phyloP scores from a whole-genome alignment of 1,284 basidiomycete genomes.

The Laetiporus sulphureus region DNA sequence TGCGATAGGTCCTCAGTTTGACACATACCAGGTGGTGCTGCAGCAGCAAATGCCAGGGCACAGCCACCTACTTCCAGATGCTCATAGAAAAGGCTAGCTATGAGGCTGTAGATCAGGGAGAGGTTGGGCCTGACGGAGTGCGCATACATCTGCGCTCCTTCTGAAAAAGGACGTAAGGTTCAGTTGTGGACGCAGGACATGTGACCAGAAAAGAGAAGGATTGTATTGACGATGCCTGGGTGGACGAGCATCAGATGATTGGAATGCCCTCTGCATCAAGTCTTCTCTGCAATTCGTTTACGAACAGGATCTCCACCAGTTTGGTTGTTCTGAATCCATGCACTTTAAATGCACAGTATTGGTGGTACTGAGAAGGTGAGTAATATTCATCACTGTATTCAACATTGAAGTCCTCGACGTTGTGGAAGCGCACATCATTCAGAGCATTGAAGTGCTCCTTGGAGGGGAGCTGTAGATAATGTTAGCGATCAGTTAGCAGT shows the following conservation, averaged over 20 bases:
- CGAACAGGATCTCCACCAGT: constrained; percentile 24
- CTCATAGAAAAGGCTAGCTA: constrained; percentile 28
- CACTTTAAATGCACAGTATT: constrained; percentile 35
- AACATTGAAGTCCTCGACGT: constrained; percentile 33
- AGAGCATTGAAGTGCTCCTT: constrained; percentile 16
- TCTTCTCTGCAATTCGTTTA: constrained; percentile 22
- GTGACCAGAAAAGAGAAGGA: too few species aligned
- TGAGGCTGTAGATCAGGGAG: constrained; percentile 16
- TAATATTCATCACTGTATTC: constrained; percentile 27
- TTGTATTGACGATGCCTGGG: constrained; percentile 37
- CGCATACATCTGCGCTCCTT: constrained; percentile 16
- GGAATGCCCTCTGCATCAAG: constrained; percentile 21
- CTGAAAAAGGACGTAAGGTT: constrained; percentile 4
- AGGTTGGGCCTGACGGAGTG: constrained; percentile 13
- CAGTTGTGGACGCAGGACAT: constrained; percentile 20
- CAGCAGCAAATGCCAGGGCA: constrained; percentile 41
- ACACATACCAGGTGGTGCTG: constrained; percentile 27
- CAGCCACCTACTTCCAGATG: constrained; percentile 34
- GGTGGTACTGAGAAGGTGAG: constrained; percentile 20
- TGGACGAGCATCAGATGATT: constrained; percentile 24
- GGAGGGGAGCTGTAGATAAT: constrained; percentile 14
- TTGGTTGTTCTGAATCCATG: too few species aligned
- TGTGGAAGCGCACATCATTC: constrained; percentile 26
- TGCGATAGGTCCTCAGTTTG: constrained; percentile 36
- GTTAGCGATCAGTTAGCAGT: not conserved